These are phyloP conservation scores for Hyphodiscus sp. DNA, from an alignment of 2,329 filamentous ascomycete species.

Conservation along the genomic window DNA sequence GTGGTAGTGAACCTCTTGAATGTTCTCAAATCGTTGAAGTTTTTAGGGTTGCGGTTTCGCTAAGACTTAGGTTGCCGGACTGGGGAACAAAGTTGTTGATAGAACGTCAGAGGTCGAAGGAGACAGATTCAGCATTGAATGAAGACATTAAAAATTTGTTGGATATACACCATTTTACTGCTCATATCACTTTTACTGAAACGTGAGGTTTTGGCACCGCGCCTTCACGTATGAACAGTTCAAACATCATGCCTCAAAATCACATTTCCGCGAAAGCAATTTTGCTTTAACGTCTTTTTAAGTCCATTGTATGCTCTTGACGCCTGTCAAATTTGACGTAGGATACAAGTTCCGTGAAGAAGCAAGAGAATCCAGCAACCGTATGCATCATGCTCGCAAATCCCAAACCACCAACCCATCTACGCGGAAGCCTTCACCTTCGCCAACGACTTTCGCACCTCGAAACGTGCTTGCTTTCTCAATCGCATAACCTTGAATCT, in stretches of 20 bases:
- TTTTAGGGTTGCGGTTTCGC: constrained; percentile 22
- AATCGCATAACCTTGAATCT: constrained; percentile 99
- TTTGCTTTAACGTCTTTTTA: constrained; percentile 36
- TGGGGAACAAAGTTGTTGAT: not conserved
- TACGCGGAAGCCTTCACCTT: constrained; percentile 84
- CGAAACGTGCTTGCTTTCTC: constrained; percentile 99
- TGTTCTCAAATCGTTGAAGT: constrained; percentile 6
- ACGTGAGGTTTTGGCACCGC: not conserved
- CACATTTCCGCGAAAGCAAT: constrained; percentile 3
- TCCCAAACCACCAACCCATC: constrained; percentile 29
- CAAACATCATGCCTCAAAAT: not conserved
- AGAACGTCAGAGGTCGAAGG: not conserved
- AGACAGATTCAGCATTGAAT: not conserved
- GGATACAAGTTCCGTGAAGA: constrained; percentile 58
- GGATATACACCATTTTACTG: not conserved
- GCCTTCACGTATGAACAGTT: not conserved
- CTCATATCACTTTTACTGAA: constrained; percentile 15
- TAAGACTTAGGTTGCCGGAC: constrained; percentile 17
- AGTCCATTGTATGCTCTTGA: constrained; percentile 54
- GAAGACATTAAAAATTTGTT: not conserved
- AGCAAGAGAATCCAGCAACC: constrained; percentile 54
- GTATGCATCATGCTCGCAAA: constrained; percentile 42
- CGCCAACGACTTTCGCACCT: constrained; percentile 92
- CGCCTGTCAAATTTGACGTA: constrained; percentile 56
- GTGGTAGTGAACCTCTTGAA: constrained; percentile 6